Evolutionary conservation across 2,329 filamentous ascomycete species (phyloP), one percentile per base, ranked within the genome.

Genomic region (Diaporthe citri): DNA sequence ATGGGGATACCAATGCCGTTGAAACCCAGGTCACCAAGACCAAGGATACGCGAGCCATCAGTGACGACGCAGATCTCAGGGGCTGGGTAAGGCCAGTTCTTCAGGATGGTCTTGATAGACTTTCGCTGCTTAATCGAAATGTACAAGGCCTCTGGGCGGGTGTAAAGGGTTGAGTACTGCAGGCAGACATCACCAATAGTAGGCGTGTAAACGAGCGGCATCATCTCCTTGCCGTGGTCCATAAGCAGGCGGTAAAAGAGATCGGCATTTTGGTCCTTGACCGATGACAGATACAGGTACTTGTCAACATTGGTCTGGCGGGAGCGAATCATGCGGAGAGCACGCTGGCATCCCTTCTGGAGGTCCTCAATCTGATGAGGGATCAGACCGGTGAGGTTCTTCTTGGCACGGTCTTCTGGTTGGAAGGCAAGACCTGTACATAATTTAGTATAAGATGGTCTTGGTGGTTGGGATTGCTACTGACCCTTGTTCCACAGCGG

Each of bases 1-100:
- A 99, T 91, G 77, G 97, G 95, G 85, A 99, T 99, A 79, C 97
- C 97, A 88, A 98, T 97, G 81, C 97, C 97, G 85, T 98, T 98
- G 79, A 99, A 93, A 79, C 97, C 97, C 74, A 98, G 90, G 85
- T 99, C 97, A 80, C 97, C 97, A 51, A 99, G 91, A 81, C 97
- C 96, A 75, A 96, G 92, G 84, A 92, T 98, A 78, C 97, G 93
- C 66, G 96, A 98, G 76, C 97, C 97, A 83, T 99, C 97, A 22
- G 97, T 98, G 80, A 99, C 93, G 83, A 98, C 96, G 82, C 95
- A 97, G 82, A 99, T 99, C 84, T 98, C 95, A 43, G 97, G 96
- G 78, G 95, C 91, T 78, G 90, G 86, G 84, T 97, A 93, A 39
- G 95, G 95, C 97, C 97, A 99, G 85, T 98, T 98, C 82, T 92